These are phyloP conservation scores for Gracilaria gracilis DNA, from an alignment of 23 red algal species.

Conservation along the genomic window DNA sequence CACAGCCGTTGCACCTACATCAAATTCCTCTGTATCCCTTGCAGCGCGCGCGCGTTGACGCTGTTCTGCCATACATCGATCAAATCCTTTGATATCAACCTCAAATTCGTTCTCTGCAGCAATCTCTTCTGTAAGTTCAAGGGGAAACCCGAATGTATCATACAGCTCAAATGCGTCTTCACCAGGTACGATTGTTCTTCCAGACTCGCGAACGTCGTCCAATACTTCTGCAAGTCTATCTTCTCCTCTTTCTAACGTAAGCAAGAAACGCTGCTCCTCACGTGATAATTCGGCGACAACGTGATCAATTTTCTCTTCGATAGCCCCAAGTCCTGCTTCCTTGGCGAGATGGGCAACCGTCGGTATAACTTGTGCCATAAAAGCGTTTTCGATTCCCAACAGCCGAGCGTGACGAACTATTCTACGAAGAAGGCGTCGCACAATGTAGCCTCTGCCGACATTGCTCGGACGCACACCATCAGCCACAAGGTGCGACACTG, in stretches of 20 bases:
- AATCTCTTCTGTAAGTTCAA: conserved; percentile 93
- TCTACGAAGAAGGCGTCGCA: conserved; percentile 91
- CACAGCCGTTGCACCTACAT: conserved; percentile 20
- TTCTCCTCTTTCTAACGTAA: conserved; percentile 80
- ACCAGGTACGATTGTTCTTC: conserved; percentile 57
- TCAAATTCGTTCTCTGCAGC: conserved; percentile 70
- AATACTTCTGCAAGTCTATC: conserved; percentile 70
- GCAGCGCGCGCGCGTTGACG: conserved; percentile 74
- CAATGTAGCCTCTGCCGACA: conserved; percentile 91
- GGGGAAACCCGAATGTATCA: conserved; percentile 98
- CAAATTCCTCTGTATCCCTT: conserved; percentile 35
- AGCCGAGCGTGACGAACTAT: conserved; percentile 88
- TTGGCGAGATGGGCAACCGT: conserved; percentile 64
- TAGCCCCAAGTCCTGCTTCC: conserved; percentile 64
- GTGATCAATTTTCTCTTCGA: conserved; percentile 49
- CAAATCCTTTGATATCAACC: conserved; percentile 85
- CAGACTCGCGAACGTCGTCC: background rate
- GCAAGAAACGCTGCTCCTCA: conserved; percentile 85
- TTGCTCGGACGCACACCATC: conserved; percentile 89
- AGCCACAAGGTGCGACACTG: conserved; percentile 80
- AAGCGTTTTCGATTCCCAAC: conserved; percentile 81
- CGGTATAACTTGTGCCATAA: conserved; percentile 64
- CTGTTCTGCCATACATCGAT: conserved; percentile 77
- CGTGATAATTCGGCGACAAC: conserved; percentile 68
- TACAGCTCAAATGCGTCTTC: conserved; percentile 95